These are phyloP conservation scores for Beauveria scarabaeidicola DNA, from an alignment of 2,329 filamentous ascomycete species.

Conservation along the genomic window DNA sequence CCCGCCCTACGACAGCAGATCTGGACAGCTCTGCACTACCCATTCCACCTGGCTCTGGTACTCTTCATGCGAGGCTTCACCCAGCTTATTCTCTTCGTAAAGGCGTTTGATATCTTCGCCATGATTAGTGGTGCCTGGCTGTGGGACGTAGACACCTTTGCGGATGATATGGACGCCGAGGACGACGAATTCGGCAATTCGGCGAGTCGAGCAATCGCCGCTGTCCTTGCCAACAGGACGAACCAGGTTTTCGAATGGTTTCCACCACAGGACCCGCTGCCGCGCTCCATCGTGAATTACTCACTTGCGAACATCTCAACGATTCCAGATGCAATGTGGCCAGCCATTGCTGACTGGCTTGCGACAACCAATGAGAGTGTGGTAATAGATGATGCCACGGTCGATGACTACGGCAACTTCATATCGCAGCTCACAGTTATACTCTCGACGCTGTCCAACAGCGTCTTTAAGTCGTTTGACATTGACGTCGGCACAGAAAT, in stretches of 20 bases:
- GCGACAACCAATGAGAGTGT: slow-evolving; percentile 8
- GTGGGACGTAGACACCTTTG: background rate
- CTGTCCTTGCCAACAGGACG: slow-evolving; percentile 14
- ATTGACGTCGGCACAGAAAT: slow-evolving; percentile 23
- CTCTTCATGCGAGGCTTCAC: slow-evolving; percentile 56
- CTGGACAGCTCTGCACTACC: slow-evolving; percentile 51
- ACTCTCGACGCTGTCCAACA: slow-evolving; percentile 1
- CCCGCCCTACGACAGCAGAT: slow-evolving; percentile 49
- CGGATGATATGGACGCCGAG: background rate
- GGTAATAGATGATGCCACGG: slow-evolving; percentile 5
- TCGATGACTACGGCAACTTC: background rate
- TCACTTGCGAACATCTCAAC: slow-evolving; percentile 21
- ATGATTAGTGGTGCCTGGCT: slow-evolving; percentile 12
- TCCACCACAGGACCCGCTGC: slow-evolving; percentile 18
- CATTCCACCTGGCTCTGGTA: slow-evolving; percentile 54
- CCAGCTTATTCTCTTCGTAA: slow-evolving; percentile 43
- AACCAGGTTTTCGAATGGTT: slow-evolving; percentile 20
- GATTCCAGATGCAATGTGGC: slow-evolving; percentile 23
- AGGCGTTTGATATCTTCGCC: slow-evolving; percentile 26
- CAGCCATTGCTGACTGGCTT: slow-evolving; percentile 10
- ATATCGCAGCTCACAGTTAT: background rate
- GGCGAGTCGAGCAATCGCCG: slow-evolving; percentile 16
- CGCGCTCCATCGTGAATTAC: slow-evolving; percentile 14
- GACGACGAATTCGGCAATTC: background rate
- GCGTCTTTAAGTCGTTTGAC: slow-evolving; percentile 9